Evolutionary conservation across 2,329 filamentous ascomycete species (phyloP).

Genomic region (Fusarium udum): DNA sequence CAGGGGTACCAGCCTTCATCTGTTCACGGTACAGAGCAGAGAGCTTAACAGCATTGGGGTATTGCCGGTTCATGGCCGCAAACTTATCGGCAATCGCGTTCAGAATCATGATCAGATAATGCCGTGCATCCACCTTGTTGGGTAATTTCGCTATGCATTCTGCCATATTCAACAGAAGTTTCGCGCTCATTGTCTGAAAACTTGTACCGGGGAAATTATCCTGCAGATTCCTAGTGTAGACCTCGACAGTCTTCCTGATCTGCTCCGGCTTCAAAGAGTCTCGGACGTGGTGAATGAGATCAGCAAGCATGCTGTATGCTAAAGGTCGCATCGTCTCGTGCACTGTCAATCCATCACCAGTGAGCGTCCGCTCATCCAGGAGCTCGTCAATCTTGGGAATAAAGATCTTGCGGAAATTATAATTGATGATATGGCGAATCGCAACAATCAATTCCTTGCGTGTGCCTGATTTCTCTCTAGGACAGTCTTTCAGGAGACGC

Average conservation of each 20-base stretch:
- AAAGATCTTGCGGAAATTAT: conserved; percentile 97
- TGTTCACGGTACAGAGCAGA: conserved; percentile 80
- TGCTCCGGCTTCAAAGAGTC: conserved; percentile 89
- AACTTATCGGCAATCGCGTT: conserved; percentile 99
- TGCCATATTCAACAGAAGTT: conserved; percentile 95
- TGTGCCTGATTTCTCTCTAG: conserved; percentile 90
- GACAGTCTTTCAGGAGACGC: conserved; percentile 90
- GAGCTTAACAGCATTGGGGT: conserved; percentile 92
- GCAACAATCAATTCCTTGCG: conserved; percentile 96
- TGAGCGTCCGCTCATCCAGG: conserved; percentile 90
- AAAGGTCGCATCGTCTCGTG: conserved; percentile 96
- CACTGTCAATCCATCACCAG: conserved; percentile 94
- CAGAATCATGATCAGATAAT: conserved; percentile 96
- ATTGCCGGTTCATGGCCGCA: conserved; percentile 96
- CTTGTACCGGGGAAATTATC: conserved; percentile 97
- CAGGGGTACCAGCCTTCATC: conserved; percentile 68
- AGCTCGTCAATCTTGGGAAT: conserved; percentile 93
- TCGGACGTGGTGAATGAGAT: conserved; percentile 95
- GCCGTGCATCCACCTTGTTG: conserved; percentile 92
- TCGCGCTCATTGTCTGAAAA: conserved; percentile 99
- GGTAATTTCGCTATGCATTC: conserved; percentile 95
- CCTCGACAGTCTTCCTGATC: conserved; percentile 94
- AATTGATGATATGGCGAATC: conserved; percentile 98
- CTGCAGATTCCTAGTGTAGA: conserved; percentile 95
- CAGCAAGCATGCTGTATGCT: conserved; percentile 97